These are phyloP conservation scores for Diophrys sp. DNA, from an alignment of 73 alveolate genomes.

Conservation along the genomic window DNA sequence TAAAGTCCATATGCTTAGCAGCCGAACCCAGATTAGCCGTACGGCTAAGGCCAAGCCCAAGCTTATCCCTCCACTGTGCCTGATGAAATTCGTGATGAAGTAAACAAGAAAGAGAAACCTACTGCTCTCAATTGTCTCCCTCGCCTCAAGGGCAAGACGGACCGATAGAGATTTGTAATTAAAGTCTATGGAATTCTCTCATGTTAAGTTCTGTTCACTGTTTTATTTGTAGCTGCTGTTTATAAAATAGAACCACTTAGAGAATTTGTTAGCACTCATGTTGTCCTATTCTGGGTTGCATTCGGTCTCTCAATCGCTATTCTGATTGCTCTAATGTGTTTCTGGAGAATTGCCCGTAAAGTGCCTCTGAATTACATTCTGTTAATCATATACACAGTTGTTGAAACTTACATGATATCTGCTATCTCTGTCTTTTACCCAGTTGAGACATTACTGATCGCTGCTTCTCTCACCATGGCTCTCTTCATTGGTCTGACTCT, in stretches of 20 bases:
- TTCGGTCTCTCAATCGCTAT: conserved; percentile 33
- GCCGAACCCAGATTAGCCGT: too few relatives aligned
- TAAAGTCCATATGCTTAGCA: too few relatives aligned
- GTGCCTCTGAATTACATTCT: conserved; percentile 90
- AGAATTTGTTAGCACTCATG: too few relatives aligned
- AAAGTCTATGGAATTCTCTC: conserved; percentile 66
- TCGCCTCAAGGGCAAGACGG: conserved; percentile 1
- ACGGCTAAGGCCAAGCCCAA: too few relatives aligned
- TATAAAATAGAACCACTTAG: too few relatives aligned
- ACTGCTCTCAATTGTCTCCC: conserved; percentile 5
- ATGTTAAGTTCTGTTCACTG: conserved; percentile 48
- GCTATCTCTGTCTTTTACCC: conserved; percentile 39
- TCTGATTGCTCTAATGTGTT: conserved; percentile 52
- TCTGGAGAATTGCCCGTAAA: conserved; percentile 58
- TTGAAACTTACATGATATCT: conserved; percentile 88
- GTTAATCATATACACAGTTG: conserved; percentile 80
- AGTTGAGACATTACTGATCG: conserved; percentile 57
- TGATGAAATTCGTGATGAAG: background rate
- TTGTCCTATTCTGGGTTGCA: background rate
- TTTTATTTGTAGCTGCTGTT: conserved; percentile 29
- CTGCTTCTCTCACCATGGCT: conserved; percentile 67
- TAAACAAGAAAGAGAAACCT: conserved; percentile 1
- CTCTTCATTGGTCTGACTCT: conserved; percentile 60
- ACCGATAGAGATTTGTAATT: conserved; percentile 58
- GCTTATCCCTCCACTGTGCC: background rate